Evolutionary conservation across 139 green algal species (phyloP), one percentile per base, ranked within the genome.

Genomic region (Yamagishiella unicocca): DNA sequence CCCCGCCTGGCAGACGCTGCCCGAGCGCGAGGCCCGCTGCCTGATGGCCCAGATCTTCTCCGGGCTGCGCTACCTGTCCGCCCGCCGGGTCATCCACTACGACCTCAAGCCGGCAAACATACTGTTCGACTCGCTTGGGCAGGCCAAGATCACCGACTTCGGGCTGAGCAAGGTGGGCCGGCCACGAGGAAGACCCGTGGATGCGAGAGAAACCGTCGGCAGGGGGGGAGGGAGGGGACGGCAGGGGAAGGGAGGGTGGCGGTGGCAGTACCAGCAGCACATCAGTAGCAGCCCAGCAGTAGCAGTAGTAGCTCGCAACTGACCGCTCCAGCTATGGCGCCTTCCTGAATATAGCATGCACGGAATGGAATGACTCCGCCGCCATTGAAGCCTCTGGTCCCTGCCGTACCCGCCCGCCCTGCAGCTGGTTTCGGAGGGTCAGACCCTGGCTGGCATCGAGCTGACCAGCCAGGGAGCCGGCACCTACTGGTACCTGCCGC

Each of bases 91-190:
- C 79, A 99, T 99, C 82, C 97, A 99, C 92, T 99, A 98, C 71
- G 96, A 98, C 89, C 93, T 99, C 37, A 99, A 99, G 87, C 97
- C 97, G 0, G 97, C 96, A 77, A 99, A 99, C 94, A 98, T 99
- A 38, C 91, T 99, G 85, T 99, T 99, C 88, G 95, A 98, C 90
- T 71, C 38, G 19, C 70, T 93, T 40, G 97, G 97, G 1, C 88
- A 93, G 73, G 95, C 94, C 91, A 99, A 99, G 89, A 96, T 99
- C 80, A 98, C 97, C 4, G 97, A 99, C 91, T 99, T 99, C 93
- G 97, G 97, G 4, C 92, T 99, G 37, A 96, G 91, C 86, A 99
- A 99, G 91, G 90, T 95, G 72, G 22, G 33, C 4, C 1, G 62
- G 62, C 7, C 62, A 38, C 38, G 29, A 33, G 17, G 35, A 46